These are phyloP conservation scores for Plantago rigida DNA, from an alignment of 305 asterid species.

Conservation along the genomic window DNA sequence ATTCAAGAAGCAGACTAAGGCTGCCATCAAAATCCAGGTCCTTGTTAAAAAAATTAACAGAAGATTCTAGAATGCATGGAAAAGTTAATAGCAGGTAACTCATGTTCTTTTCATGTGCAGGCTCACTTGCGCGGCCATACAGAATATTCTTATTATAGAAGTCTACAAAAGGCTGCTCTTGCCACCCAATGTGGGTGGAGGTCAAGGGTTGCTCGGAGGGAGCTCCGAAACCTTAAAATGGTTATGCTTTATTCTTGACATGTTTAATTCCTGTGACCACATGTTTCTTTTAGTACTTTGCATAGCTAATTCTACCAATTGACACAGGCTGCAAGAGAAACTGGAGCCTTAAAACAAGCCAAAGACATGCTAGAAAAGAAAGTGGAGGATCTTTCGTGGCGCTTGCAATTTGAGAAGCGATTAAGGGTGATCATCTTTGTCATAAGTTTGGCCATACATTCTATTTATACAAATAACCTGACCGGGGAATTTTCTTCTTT, in stretches of 20 bases:
- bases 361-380: constrained; percentile 98
- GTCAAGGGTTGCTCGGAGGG: constrained; percentile 72
- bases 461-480: constrained; percentile 17
- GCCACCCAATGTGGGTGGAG: constrained; percentile 97
- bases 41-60: constrained; percentile 18
- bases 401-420: constrained; percentile 89
- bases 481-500: constrained; percentile 24
- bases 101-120: constrained; percentile 41
- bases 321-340: constrained; percentile 82
- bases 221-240: constrained; percentile 88
- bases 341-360: constrained; percentile 98
- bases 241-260: constrained; percentile 38
- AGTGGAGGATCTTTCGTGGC: constrained; percentile 99
- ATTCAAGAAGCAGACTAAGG: constrained; percentile 80
- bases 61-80: constrained; percentile 11
- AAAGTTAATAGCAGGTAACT: constrained; percentile 20
- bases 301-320: constrained; percentile 24
- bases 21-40: constrained; percentile 86
- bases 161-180: constrained; percentile 74
- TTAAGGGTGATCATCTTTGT: constrained; percentile 51
- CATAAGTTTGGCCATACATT: constrained; percentile 1
- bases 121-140: constrained; percentile 64
- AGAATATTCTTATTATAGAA: constrained; percentile 58
- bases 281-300: constrained; percentile 23
- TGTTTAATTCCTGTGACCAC: constrained; percentile 24